Evolutionary conservation across 2,329 filamentous ascomycete species (phyloP), one percentile per base, ranked within the genome.

Genomic region (Nemania sp.): DNA sequence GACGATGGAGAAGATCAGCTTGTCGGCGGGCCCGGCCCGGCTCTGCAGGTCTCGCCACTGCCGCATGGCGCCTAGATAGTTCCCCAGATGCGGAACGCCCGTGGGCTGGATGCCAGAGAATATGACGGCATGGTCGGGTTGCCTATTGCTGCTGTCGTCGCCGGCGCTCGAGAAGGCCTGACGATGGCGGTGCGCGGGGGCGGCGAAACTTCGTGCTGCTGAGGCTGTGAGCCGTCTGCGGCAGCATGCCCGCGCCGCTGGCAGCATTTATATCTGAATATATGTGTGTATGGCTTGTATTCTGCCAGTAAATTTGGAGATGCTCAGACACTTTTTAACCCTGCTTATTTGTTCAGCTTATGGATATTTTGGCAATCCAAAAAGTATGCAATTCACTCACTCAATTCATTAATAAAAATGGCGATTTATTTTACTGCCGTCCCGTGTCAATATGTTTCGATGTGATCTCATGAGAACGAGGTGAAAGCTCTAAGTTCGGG

Each of bases 71-170:
- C 94, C 94, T 9, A 96, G 81, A 72, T 97, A 99, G 74, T 99
- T 99, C 50, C 94, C 94, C 24, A 99, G 76, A 71, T 99, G 94
- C 12, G 94, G 94, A 20, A 95, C 81, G 30, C 93, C 94, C 0
- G 94, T 99, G 15, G 94, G 94, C 72, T 99, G 94, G 64, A 99
- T 99, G 48, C 92, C 94, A 3, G 94, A 97, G 77, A 99, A 97
- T 66, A 97, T 83, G 54, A 88, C 78, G 3, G 56, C 58, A 57
- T 60, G 42, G 6, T 48, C 44, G 11, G 28, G 33, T 17, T 40
- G 36, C 19, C 15, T 45, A 17, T 17, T n/a, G n/a, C n/a, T 15
- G 34, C 14, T 12, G 49, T 9, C 30, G 34, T 34, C 15, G 7
- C 42, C 20, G 5, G 12, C 3, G 33, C 9, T 28, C 12, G 55